Percentiles rank a stretch among this genome's conserved stretches.
These are phyloP conservation scores for Pseudogymnoascus sp. DNA, from an alignment of 2,329 filamentous ascomycete genomes.

Conservation along the genomic window DNA sequence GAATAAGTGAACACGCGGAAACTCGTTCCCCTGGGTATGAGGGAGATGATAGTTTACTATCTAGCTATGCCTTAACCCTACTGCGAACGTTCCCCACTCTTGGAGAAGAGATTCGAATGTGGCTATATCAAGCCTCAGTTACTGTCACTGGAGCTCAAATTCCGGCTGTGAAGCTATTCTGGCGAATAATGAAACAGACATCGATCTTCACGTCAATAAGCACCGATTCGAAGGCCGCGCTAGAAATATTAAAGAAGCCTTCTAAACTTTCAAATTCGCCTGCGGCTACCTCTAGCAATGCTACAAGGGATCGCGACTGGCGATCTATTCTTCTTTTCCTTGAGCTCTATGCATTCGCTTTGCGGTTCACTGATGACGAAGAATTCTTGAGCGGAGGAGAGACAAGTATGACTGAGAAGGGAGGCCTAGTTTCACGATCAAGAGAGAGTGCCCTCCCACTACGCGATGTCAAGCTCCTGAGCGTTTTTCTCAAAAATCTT, in stretches of 20 bases:
- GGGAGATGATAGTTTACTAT: conserved; percentile 62
- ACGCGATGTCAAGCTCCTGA: conserved; percentile 64
- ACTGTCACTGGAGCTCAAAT: conserved; percentile 31
- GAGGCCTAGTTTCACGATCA: conserved; percentile 40
- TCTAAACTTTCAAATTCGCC: conserved; percentile 12
- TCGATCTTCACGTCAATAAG: conserved; percentile 50
- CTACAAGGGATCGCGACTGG: conserved; percentile 56
- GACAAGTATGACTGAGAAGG: conserved; percentile 32
- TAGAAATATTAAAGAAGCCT: conserved; percentile 37
- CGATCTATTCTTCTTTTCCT: conserved; percentile 82
- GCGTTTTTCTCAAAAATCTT: conserved; percentile 81
- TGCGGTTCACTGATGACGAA: conserved; percentile 91
- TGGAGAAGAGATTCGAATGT: conserved; percentile 89
- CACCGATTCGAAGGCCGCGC: conserved; percentile 49
- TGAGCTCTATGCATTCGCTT: conserved; percentile 86
- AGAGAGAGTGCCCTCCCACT: conserved; percentile 63
- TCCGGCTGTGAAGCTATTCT: conserved; percentile 77
- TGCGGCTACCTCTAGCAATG: conserved; percentile 11
- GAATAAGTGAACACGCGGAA: conserved; percentile 14
- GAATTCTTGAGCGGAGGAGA: conserved; percentile 70
- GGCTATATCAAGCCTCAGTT: conserved; percentile 65
- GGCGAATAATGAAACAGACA: conserved; percentile 58
- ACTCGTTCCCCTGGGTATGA: conserved; percentile 20
- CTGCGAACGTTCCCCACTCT: conserved; percentile 75
- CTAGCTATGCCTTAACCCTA: conserved; percentile 79